Evolutionary conservation across 225 moss, liverwort and hornwort species (phyloP).

Genomic region (Ulota crispa): DNA sequence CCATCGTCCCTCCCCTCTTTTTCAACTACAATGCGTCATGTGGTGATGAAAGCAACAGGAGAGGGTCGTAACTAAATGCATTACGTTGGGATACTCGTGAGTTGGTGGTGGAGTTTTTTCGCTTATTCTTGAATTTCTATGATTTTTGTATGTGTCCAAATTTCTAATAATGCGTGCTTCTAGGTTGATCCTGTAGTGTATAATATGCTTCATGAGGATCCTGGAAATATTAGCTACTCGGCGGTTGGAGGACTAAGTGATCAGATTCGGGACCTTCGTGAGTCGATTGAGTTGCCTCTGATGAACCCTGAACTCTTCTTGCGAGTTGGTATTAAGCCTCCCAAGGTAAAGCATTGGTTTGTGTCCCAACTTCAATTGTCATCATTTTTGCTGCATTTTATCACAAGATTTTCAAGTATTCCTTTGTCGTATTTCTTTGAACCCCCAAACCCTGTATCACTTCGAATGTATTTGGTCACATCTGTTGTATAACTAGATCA

Average conservation of each 20-base stretch:
- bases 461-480: not conserved
- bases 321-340: constrained; percentile 95
- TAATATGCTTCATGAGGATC: constrained; percentile 97
- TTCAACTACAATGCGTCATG: not conserved
- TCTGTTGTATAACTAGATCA: not conserved
- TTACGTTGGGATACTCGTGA: not conserved
- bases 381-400: not conserved
- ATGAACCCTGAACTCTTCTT: constrained; percentile 98
- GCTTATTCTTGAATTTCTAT: not conserved
- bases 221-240: constrained; percentile 95
- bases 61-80: not conserved
- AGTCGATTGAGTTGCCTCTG: constrained; percentile 93
- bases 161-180: not conserved
- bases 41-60: not conserved
- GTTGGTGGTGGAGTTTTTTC: not conserved
- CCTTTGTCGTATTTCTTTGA: not conserved
- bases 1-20: not conserved
- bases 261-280: constrained; percentile 90
- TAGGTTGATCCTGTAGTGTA: constrained; percentile 98
- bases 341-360: constrained; percentile 58
- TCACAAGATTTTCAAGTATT: not conserved
- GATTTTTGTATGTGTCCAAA: not conserved
- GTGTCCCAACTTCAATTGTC: not conserved
- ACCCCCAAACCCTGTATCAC: not conserved
- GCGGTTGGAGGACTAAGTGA: constrained; percentile 94